These are phyloP conservation scores for Xylaria grammica DNA, from an alignment of 495 filamentous ascomycete genomes.

Conservation along the genomic window DNA sequence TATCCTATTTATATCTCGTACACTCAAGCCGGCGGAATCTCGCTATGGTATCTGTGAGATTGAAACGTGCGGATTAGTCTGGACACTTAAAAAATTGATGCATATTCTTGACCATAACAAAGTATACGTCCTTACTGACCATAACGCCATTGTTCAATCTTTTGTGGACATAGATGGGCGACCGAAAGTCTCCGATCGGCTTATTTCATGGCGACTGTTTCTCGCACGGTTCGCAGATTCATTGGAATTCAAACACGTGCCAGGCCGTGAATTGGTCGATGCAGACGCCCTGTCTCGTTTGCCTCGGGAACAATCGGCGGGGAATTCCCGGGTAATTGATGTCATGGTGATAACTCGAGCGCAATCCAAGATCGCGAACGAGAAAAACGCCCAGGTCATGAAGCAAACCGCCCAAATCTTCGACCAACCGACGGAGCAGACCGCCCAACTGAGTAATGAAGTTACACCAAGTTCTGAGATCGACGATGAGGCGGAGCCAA, in stretches of 20 bases:
- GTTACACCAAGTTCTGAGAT: too few relatives aligned
- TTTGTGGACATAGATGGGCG: neutral
- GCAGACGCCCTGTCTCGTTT: constrained; percentile 14
- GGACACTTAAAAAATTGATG: neutral
- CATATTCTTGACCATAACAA: too few relatives aligned
- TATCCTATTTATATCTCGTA: too few relatives aligned
- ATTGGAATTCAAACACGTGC: constrained; percentile 4
- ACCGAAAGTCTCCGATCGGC: neutral
- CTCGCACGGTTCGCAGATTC: constrained; percentile 9
- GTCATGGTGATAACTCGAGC: neutral
- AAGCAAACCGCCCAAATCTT: too few relatives aligned
- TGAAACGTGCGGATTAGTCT: too few relatives aligned
- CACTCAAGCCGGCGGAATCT: neutral
- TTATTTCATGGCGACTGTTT: constrained; percentile 6
- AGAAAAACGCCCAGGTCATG: too few relatives aligned
- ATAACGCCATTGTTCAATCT: constrained; percentile 1
- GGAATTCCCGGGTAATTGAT: too few relatives aligned
- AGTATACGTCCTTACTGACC: neutral
- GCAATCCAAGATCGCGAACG: neutral
- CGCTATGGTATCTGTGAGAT: neutral
- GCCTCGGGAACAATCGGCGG: neutral
- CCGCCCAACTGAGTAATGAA: too few relatives aligned
- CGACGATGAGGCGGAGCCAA: too few relatives aligned
- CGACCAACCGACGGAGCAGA: too few relatives aligned
- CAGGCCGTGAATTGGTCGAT: neutral